These are phyloP conservation scores for Diaporthe sp. DNA, from an alignment of 2,329 filamentous ascomycete genomes.

Conservation along the genomic window DNA sequence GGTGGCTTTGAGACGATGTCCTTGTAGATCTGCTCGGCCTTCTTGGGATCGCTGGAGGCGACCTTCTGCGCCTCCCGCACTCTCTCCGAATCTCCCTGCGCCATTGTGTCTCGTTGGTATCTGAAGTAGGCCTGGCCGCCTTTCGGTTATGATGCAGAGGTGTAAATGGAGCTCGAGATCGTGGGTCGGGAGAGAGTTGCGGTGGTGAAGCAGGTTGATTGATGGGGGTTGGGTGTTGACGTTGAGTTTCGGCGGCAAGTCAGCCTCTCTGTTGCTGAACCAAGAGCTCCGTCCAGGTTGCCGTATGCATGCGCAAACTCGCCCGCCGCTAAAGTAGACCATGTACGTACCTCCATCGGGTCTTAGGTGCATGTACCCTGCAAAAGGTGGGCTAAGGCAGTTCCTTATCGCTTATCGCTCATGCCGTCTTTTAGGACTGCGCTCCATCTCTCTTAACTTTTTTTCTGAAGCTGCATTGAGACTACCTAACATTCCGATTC, in stretches of 20 bases:
- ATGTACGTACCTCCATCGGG: conserved; percentile 12
- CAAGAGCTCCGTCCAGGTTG: conserved; percentile 32
- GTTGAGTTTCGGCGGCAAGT: conserved; percentile 20
- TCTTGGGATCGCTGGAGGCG: conserved; percentile 81
- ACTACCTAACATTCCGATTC: neutral
- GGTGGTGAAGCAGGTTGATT: conserved; percentile 19
- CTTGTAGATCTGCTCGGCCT: conserved; percentile 90
- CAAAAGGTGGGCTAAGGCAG: neutral
- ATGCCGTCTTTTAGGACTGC: neutral
- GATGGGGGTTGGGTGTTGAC: conserved; percentile 15
- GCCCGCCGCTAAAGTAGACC: conserved; percentile 21
- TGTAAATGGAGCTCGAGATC: neutral
- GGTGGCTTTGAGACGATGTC: conserved; percentile 89
- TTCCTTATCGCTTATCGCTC: conserved; percentile 28
- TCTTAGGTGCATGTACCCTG: neutral
- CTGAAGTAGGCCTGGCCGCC: neutral
- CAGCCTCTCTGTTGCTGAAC: conserved; percentile 18
- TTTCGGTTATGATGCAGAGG: neutral
- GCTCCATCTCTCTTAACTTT: conserved; percentile 13
- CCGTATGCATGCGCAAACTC: conserved; percentile 34
- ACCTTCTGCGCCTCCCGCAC: conserved; percentile 92
- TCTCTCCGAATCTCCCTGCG: conserved; percentile 70
- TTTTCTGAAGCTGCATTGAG: neutral
- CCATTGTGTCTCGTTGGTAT: conserved; percentile 56
- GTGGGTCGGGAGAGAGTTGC: neutral